A percentile compares a stretch with the other conserved stretches of the same genome.
These are phyloP conservation scores for Oryza australiensis DNA, from an alignment of 176 grass and related monocot species.

Conservation along the genomic window DNA sequence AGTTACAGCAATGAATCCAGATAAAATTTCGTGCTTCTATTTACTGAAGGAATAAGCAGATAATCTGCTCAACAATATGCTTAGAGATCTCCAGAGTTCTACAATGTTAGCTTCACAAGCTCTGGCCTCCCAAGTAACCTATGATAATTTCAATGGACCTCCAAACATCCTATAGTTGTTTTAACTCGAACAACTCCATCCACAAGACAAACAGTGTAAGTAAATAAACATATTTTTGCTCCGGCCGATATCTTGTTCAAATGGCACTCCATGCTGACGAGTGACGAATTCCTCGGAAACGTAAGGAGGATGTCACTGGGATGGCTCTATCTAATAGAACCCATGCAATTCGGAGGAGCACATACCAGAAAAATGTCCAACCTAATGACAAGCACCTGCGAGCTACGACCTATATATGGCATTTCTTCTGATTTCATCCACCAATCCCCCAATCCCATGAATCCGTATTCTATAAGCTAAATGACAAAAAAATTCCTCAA, in stretches of 20 bases:
- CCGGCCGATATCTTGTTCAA: not conserved
- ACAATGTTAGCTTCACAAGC: not conserved
- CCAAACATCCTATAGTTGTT: not conserved
- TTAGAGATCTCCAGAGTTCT: not conserved
- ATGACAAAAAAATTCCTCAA: too few species aligned
- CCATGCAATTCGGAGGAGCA: not conserved
- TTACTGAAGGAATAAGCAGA: not conserved
- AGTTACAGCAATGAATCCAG: not conserved
- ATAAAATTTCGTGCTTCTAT: not conserved
- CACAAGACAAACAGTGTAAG: not conserved
- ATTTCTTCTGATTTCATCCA: not conserved
- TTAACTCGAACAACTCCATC: not conserved
- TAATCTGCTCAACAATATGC: not conserved
- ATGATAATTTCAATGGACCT: not conserved
- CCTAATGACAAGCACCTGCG: too few species aligned
- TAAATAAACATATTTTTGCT: not conserved
- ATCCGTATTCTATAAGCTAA: not conserved
- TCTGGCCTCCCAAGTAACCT: not conserved
- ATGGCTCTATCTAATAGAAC: not conserved
- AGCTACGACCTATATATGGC: not conserved
- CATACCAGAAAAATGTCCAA: too few species aligned
- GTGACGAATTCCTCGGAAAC: not conserved
- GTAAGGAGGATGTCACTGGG: not conserved
- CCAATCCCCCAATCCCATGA: not conserved
- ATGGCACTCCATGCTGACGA: not conserved